Conservation (phyloP, 2,329 filamentous ascomycete species). For the Calonectria pteridis region DNA sequence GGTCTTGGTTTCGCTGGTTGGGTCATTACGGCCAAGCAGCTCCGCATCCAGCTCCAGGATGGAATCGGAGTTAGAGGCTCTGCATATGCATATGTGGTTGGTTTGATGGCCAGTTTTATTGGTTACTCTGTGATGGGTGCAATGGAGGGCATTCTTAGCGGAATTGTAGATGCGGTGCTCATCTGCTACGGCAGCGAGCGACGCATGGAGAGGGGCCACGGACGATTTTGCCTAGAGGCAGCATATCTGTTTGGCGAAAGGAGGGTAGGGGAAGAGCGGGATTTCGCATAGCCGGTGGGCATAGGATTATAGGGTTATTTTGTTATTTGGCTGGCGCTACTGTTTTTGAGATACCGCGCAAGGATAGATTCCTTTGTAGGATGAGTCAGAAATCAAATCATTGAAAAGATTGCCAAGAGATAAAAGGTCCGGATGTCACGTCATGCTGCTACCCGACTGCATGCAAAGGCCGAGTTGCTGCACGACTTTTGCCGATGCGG, state of each 20-base stretch:
- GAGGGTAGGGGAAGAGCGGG: conserved; percentile 47
- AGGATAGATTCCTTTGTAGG: conserved; percentile 34
- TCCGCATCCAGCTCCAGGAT: conserved; percentile 71
- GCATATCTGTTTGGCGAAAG: conserved; percentile 85
- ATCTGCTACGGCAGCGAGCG: conserved; percentile 96
- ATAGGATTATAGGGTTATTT: conserved; percentile 3
- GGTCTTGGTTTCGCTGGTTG: conserved; percentile 95
- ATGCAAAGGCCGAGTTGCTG: not conserved
- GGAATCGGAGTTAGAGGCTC: conserved; percentile 76
- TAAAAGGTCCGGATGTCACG: not conserved
- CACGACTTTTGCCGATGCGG: not conserved
- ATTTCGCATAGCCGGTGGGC: conserved; percentile 41
- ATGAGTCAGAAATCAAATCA: not conserved
- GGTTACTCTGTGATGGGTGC: conserved; percentile 93
- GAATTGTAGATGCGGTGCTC: conserved; percentile 88
- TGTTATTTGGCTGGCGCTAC: conserved; percentile 20
- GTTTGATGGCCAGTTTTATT: conserved; percentile 91
- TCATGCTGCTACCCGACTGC: not conserved
- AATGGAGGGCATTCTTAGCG: conserved; percentile 89
- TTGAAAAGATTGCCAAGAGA: not conserved
- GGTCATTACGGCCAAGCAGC: conserved; percentile 89
- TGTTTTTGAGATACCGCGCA: conserved; percentile 23
- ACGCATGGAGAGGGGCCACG: conserved; percentile 73
- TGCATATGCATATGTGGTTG: conserved; percentile 94
- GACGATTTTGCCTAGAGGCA: conserved; percentile 91